phyloP scores from a whole-genome alignment of 202 grass and related monocot species.

The Eragrostis tef region DNA sequence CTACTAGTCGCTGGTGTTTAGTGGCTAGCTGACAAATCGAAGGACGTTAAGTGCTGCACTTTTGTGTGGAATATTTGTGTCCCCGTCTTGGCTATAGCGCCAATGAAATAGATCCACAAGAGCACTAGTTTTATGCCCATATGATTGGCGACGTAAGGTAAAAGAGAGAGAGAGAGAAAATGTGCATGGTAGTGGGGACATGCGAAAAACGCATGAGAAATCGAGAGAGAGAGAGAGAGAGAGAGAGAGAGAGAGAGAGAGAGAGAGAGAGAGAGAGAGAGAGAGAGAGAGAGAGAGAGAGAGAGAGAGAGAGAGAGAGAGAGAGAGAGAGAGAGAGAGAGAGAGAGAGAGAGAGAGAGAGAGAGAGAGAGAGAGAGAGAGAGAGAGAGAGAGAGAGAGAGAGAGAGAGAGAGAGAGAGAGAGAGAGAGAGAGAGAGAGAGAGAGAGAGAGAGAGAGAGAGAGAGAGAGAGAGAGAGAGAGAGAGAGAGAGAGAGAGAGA shows the following conservation, averaged over 20 bases:
- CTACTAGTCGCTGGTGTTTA: slow-evolving; percentile 5
- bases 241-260: too few species aligned
- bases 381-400: too few species aligned
- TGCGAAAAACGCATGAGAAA: slow-evolving; percentile 38
- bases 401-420: too few species aligned
- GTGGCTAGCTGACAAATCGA: slow-evolving; percentile 49
- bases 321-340: too few species aligned
- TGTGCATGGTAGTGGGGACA: slow-evolving; percentile 66
- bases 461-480: slow-evolving; percentile 33
- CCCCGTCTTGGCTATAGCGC: slow-evolving; percentile 29
- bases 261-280: too few species aligned
- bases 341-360: slow-evolving; percentile 17
- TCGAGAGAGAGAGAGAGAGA: neutral
- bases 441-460: slow-evolving; percentile 8
- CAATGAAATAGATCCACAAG: slow-evolving; percentile 42
- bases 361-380: too few species aligned
- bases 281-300: too few species aligned
- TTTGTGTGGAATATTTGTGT: slow-evolving; percentile 53
- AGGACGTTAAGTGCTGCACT: slow-evolving; percentile 58
- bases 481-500: too few species aligned
- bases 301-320: too few species aligned
- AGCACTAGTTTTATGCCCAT: slow-evolving; percentile 54
- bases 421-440: too few species aligned
- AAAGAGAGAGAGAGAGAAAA: slow-evolving; percentile 4
- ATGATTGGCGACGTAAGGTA: slow-evolving; percentile 59